Evolutionary conservation across 352 stramenopile species (phyloP).

Genomic region (Phytophthora pistaciae): DNA sequence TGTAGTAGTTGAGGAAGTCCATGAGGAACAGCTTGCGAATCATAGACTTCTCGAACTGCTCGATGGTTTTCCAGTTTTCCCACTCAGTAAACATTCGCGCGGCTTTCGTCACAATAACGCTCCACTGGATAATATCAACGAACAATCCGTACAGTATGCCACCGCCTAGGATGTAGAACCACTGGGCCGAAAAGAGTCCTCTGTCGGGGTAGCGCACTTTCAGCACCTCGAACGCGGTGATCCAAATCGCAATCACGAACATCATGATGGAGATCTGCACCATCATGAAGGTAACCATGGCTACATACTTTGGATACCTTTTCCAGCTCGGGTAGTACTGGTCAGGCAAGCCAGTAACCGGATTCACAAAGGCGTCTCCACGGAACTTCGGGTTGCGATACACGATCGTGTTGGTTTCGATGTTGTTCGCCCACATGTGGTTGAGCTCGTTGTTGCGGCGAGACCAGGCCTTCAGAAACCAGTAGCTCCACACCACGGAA

Average conservation of each 20-base stretch:
- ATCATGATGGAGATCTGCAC: slow-evolving; percentile 90
- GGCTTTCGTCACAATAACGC: slow-evolving; percentile 76
- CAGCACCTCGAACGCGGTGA: slow-evolving; percentile 81
- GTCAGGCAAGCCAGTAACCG: slow-evolving; percentile 67
- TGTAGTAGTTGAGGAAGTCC: slow-evolving; percentile 92
- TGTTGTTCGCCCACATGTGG: slow-evolving; percentile 73
- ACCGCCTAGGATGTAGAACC: slow-evolving; percentile 82
- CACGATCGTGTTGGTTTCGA: slow-evolving; percentile 72
- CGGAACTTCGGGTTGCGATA: slow-evolving; percentile 82
- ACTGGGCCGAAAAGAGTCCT: slow-evolving; percentile 79
- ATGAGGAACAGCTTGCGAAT: slow-evolving; percentile 87
- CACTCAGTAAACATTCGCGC: slow-evolving; percentile 80
- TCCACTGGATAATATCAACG: slow-evolving; percentile 88
- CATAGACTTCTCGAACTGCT: slow-evolving; percentile 83
- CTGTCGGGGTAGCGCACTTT: slow-evolving; percentile 76
- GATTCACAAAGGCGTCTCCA: slow-evolving; percentile 65
- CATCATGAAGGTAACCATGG: slow-evolving; percentile 73
- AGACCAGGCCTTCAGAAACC: slow-evolving; percentile 82
- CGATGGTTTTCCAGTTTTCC: slow-evolving; percentile 89
- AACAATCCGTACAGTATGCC: slow-evolving; percentile 85
- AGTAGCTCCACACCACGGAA: slow-evolving; percentile 86
- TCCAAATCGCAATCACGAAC: slow-evolving; percentile 85
- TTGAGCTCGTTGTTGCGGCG: slow-evolving; percentile 83
- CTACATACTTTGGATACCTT: slow-evolving; percentile 76
- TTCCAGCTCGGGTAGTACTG: slow-evolving; percentile 83